Evolutionary conservation across 2,329 filamentous ascomycete species (phyloP), one percentile per base, ranked within the genome.

Genomic region (Pestalotiopsis sp.): DNA sequence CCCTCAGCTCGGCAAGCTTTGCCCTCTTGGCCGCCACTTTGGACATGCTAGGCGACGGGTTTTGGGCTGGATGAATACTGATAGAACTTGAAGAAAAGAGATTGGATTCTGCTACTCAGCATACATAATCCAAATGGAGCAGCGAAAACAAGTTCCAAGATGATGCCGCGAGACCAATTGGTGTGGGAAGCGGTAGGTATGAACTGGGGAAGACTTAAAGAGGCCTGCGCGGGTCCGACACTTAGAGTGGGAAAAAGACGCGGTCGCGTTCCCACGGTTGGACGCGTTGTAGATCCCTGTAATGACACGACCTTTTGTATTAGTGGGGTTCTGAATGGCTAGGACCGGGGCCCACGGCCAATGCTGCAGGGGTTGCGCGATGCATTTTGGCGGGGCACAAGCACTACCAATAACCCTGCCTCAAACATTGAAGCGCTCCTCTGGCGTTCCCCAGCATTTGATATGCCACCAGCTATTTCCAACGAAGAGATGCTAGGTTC

Each of bases 1-100:
- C 94, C 76, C 89, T 89, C 72, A 98, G 88, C 86, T 97, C 93
- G 65, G 93, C 94, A 76, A 91, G 86, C 82, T 85, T 88, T 72
- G 84, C 82, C 73, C 86, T 81, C 73, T 77, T 82, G 73, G 73
- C 79, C 55, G 72, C 71, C 39, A 78, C 79, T 69, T 79, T 84
- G 38, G 84, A 80, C 82, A 84, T 85, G 73, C 71, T 79, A 72
- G 68, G 60, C 38, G 14, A 63, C 27, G 38, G 38, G 11, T 52
- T 52, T 13, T 25, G 27, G 4, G 27, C 25, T 23, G 12, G 20
- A 38, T 38, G 27, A n/a, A 20, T 36, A 27, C 11, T 25, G 41
- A n/a, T 1, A 27, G 62, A 27, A 49, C 12, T 49, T 25, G 11
- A 31, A 27, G 17, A 31, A 20, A 14, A 36, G 25, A 27, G 31